Evolutionary conservation across 371 early-diverging fungal genomes (phyloP), one percentile per base, ranked within the genome.

Genomic region (Rhizopus microsporus): DNA sequence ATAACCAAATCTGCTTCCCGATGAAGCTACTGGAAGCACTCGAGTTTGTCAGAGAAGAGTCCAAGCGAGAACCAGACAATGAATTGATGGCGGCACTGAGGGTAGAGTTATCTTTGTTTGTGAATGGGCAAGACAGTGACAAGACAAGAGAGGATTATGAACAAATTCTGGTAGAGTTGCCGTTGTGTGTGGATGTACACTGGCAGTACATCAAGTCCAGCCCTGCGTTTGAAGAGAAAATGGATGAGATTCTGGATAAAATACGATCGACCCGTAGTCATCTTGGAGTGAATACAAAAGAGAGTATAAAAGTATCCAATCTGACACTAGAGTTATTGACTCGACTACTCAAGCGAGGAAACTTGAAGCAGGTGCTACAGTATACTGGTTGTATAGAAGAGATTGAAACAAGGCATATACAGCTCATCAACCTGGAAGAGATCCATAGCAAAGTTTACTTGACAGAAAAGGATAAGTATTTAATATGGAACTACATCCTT

Each of bases 401-500:
- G 60, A 50, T 54, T 32, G 16, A 40, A 5, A 46, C 15, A 0
- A 29, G 59, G 5, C 10, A 5, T 8, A 52, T 69, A 12, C 54
- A 62, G 9, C 32, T 62, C 7, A 59, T 67, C 34, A 42, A 62
- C 1, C 35, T 72, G 45, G 66, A 67, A 8, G 63, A 62, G 31
- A 37, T 54, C 3, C 44, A 51, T 37, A 51, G 54, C 23, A 23
- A 23, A n/a, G 7, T 67, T 3, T 39, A 59, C 17, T 42, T 68
- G 42, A 51, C 52, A 7, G 69, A 71, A 49, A 54, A 66, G 5
- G 75, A 71, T 32, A 58, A 62, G 16, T 71, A 71, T 33, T 50
- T 53, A 31, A 40, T 74, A 13, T 74, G 75, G 71, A 74, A 67
- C 67, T 29, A 67, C 16, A 59, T 74, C 5, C 49, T 74, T 2